phyloP scores from a whole-genome alignment of 257 asterid genomes.

The Thymus mandschuricus region DNA sequence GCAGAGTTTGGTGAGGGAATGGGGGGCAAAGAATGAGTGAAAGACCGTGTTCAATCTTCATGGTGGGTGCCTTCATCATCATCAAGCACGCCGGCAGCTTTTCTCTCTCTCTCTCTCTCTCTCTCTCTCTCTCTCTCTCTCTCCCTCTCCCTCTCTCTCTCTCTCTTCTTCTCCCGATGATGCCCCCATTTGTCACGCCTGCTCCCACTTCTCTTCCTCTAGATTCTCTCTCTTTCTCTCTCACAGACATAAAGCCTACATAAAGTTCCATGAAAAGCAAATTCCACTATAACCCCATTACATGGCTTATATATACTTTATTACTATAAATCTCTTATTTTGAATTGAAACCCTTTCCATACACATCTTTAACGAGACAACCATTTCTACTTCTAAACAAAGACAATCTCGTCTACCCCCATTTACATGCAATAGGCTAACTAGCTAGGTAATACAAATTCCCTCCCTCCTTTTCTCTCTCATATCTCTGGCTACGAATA shows the following conservation, averaged over 20 bases:
- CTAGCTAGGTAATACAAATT: too few species aligned
- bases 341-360: conserved; percentile 27
- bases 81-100: conserved; percentile 93
- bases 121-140: too few species aligned
- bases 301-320: conserved; percentile 25
- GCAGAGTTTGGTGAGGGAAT: conserved; percentile 63
- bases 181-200: conserved; percentile 61
- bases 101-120: conserved; percentile 38
- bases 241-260: conserved; percentile 27
- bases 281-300: conserved; percentile 45
- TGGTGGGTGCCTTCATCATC: conserved; percentile 54
- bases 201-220: conserved; percentile 55
- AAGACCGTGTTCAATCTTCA: conserved; percentile 10
- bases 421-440: conserved; percentile 13
- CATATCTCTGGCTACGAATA: too few species aligned
- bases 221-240: conserved; percentile 20
- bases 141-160: conserved; percentile 32
- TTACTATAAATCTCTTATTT: not conserved
- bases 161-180: conserved; percentile 4
- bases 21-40: conserved; percentile 64
- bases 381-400: conserved; percentile 1
- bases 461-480: not conserved
- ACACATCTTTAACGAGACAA: conserved; percentile 42
- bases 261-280: conserved; percentile 31
- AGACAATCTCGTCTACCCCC: conserved; percentile 27